Evolutionary conservation across 1,139 yeast genomes (phyloP).

Genomic region (Suhomyces bolitotheri): DNA sequence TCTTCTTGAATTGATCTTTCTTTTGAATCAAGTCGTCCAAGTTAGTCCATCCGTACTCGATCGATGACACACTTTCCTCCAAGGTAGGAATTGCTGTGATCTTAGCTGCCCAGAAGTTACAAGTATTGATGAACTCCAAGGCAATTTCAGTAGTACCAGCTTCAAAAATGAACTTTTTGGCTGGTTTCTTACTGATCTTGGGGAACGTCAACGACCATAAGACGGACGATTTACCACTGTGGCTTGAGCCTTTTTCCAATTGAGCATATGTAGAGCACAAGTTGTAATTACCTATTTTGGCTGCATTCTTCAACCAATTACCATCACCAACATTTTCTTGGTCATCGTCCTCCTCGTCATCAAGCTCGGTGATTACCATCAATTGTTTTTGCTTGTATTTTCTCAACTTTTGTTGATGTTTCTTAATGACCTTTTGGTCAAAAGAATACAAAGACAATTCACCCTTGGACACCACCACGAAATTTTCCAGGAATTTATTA

Average conservation of each 20-base stretch:
- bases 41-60: conserved; percentile 81
- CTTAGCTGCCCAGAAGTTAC: conserved; percentile 90
- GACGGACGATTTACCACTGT: conserved; percentile 18
- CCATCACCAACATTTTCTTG: conserved; percentile 57
- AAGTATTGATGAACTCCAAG: conserved; percentile 67
- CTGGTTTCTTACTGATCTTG: conserved; percentile 30
- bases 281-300: conserved; percentile 48
- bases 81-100: conserved; percentile 74
- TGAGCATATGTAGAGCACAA: conserved; percentile 52
- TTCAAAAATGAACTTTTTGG: conserved; percentile 47
- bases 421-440: conserved; percentile 47
- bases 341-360: conserved; percentile 20
- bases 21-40: conserved; percentile 38
- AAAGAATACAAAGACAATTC: conserved; percentile 56
- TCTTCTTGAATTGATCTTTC: conserved; percentile 37
- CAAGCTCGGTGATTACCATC: conserved; percentile 17
- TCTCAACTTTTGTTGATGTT: conserved; percentile 37
- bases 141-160: conserved; percentile 74
- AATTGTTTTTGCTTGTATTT: conserved; percentile 29
- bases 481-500: conserved; percentile 46
- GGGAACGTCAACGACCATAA: conserved; percentile 46
- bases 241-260: conserved; percentile 28
- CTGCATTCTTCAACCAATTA: conserved; percentile 62
- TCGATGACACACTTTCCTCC: conserved; percentile 63
- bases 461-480: conserved; percentile 60